Conservation (phyloP, 2,329 filamentous ascomycete genomes). For the Ascochyta lentis region DNA sequence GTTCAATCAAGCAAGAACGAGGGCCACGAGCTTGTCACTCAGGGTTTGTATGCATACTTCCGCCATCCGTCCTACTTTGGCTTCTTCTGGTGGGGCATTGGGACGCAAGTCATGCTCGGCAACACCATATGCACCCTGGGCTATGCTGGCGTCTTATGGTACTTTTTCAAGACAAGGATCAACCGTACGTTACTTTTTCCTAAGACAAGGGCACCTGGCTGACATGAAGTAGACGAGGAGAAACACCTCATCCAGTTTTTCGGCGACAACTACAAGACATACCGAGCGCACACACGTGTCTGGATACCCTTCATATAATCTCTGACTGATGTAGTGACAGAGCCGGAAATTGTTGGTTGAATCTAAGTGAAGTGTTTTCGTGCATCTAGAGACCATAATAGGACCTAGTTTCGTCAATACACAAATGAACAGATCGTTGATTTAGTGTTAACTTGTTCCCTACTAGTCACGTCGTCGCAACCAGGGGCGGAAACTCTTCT, state of each 20-base stretch:
- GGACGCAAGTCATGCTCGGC: slow-evolving; percentile 87
- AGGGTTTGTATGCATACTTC: slow-evolving; percentile 76
- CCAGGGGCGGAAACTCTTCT: no score
- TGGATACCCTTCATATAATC: slow-evolving; percentile 77
- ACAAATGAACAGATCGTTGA: no score
- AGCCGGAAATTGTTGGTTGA: no score
- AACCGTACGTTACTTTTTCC: slow-evolving; percentile 55
- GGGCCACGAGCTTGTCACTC: slow-evolving; percentile 81
- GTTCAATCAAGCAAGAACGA: slow-evolving; percentile 74
- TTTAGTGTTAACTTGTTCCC: no score
- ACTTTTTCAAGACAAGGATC: slow-evolving; percentile 81
- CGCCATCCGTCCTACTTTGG: slow-evolving; percentile 96
- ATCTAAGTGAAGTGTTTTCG: no score
- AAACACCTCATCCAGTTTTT: slow-evolving; percentile 80
- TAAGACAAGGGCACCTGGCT: neutral
- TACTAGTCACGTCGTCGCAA: no score
- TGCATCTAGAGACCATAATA: no score
- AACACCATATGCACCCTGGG: slow-evolving; percentile 79
- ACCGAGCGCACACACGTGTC: slow-evolving; percentile 73
- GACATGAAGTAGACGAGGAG: slow-evolving; percentile 70
- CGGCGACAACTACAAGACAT: slow-evolving; percentile 78
- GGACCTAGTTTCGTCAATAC: no score
- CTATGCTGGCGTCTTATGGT: slow-evolving; percentile 80
- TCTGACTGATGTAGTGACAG: no score
- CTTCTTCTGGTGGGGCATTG: slow-evolving; percentile 98